phyloP scores from a whole-genome alignment of 176 grass and related monocot species.

The Oryza officinalis region DNA sequence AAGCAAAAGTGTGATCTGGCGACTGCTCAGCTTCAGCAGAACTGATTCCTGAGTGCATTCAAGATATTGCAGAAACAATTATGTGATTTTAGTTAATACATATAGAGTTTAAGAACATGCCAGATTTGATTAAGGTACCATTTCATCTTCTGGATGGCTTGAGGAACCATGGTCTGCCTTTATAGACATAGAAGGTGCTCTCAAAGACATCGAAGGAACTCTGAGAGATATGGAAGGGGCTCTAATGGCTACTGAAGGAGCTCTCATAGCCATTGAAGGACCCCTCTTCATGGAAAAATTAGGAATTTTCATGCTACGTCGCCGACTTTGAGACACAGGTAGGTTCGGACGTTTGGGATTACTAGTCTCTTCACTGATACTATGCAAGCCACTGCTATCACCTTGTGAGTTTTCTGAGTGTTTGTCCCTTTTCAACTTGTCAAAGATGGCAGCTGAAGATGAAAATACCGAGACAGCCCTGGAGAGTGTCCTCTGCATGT shows the following conservation, averaged over 20 bases:
- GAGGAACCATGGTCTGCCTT: slow-evolving; percentile 51
- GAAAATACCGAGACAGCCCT: slow-evolving; percentile 98
- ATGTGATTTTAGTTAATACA: slow-evolving; percentile 34
- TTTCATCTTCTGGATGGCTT: slow-evolving; percentile 55
- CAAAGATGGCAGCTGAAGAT: slow-evolving; percentile 98
- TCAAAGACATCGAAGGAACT: slow-evolving; percentile 46
- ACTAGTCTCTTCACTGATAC: slow-evolving; percentile 43
- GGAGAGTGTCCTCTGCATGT: slow-evolving; percentile 94
- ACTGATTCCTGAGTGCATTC: slow-evolving; percentile 66
- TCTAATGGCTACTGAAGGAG: slow-evolving; percentile 53
- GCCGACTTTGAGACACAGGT: slow-evolving; percentile 65
- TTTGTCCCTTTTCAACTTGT: slow-evolving; percentile 84
- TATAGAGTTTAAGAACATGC: slow-evolving; percentile 3
- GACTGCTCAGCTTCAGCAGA: slow-evolving; percentile 75
- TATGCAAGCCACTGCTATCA: slow-evolving; percentile 43
- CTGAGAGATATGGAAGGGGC: slow-evolving; percentile 47
- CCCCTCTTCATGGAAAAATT: slow-evolving; percentile 70
- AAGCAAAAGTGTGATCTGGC: slow-evolving; percentile 90
- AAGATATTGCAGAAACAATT: slow-evolving; percentile 42
- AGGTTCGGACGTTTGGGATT: slow-evolving; percentile 56
- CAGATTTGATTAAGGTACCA: slow-evolving; percentile 48
- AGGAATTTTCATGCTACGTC: slow-evolving; percentile 59
- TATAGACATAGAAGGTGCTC: slow-evolving; percentile 60
- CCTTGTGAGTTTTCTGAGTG: slow-evolving; percentile 53
- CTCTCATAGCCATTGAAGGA: slow-evolving; percentile 56